A percentile compares a stretch with the other conserved stretches of the same genome.
These are phyloP conservation scores for Tolypocladium ovalisporum DNA, from an alignment of 2,329 filamentous ascomycete genomes.

Conservation along the genomic window DNA sequence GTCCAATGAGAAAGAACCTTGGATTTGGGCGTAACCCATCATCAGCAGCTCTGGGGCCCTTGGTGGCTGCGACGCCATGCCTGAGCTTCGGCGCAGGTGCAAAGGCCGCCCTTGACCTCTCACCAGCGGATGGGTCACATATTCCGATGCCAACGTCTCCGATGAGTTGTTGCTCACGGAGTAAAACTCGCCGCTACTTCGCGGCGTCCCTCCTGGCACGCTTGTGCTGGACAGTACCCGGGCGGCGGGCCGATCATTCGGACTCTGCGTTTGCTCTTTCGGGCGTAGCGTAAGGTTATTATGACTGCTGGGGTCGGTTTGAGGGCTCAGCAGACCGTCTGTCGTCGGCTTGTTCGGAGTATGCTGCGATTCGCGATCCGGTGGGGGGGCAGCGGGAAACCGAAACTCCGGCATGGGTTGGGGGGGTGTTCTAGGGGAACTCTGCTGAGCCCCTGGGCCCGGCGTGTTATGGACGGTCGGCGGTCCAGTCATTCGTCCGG, in stretches of 20 bases:
- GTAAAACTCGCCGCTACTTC: conserved; percentile 92
- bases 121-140: conserved; percentile 44
- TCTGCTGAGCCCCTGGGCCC: conserved; percentile 19
- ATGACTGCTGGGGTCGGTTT: conserved; percentile 19
- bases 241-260: conserved; percentile 47
- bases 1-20: conserved; percentile 84
- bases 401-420: conserved; percentile 43
- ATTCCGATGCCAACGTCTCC: conserved; percentile 87
- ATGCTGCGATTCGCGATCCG: conserved; percentile 21
- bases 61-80: conserved; percentile 29
- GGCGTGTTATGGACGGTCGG: conserved; percentile 37
- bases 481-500: conserved; percentile 27
- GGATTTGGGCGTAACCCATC: conserved; percentile 96
- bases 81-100: conserved; percentile 36
- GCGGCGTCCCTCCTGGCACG: conserved; percentile 61
- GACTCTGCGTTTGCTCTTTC: conserved; percentile 35
- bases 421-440: conserved; percentile 29
- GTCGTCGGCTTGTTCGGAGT: conserved; percentile 18
- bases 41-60: conserved; percentile 68
- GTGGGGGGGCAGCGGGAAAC: conserved; percentile 39
- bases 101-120: conserved; percentile 26
- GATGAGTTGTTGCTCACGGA: conserved; percentile 90
- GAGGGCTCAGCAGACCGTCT: conserved; percentile 30
- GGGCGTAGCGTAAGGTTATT: conserved; percentile 26
- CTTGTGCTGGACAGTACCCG: conserved; percentile 70